phyloP scores from a whole-genome alignment of 176 grass and related monocot species.

The Miscanthus lutarioriparius region DNA sequence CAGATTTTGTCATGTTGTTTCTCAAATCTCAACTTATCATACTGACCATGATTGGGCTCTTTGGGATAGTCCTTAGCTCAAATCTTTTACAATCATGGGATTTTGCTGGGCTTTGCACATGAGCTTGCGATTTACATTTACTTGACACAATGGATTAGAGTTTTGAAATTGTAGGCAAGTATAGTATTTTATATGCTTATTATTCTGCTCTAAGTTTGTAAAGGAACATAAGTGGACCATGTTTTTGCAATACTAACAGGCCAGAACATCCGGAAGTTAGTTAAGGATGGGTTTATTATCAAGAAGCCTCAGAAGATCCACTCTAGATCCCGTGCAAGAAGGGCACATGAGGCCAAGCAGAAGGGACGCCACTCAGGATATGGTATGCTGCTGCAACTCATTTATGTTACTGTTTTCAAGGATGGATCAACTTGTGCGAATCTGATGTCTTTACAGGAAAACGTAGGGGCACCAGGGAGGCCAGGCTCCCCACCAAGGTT shows the following conservation, averaged over 20 bases:
- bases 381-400: neutral
- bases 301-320: conserved; percentile 34
- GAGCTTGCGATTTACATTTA: neutral
- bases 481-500: neutral
- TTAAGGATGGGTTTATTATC: conserved; percentile 30
- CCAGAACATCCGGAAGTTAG: conserved; percentile 26
- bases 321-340: conserved; percentile 26
- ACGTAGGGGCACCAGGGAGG: neutral
- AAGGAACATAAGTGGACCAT: neutral
- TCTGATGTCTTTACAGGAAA: neutral
- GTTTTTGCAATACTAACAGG: neutral
- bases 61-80: neutral
- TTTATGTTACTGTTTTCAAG: neutral
- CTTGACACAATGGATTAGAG: neutral
- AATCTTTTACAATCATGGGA: neutral
- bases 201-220: neutral
- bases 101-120: neutral
- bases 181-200: neutral
- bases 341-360: conserved; percentile 2
- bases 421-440: neutral
- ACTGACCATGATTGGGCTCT: neutral
- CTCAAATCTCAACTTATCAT: neutral
- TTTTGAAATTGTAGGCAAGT: neutral
- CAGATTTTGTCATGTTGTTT: neutral
- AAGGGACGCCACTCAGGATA: conserved; percentile 11